Evolutionary conservation across 352 stramenopile species (phyloP), one percentile per base, ranked within the genome.

Genomic region (Pythium aquatile): DNA sequence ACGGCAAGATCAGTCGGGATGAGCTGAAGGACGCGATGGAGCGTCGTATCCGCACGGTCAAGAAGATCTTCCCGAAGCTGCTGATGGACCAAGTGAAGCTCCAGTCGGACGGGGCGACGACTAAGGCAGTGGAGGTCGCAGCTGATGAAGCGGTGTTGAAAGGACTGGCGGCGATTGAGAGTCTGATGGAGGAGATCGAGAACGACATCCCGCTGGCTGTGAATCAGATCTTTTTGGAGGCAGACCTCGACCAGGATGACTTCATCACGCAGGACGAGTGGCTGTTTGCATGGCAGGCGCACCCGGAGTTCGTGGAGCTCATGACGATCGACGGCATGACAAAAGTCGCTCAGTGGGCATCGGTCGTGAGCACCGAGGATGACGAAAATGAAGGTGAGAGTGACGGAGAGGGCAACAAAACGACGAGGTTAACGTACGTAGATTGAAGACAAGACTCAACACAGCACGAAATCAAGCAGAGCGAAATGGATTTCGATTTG

Each of bases 271-370:
- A 91, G 55, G 73, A 92, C 44, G 85, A 94, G 65, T 94, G 85
- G 85, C 66, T 93, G n/a, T 88, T 89, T 32, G 79, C 81, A 47
- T 91, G 83, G 83, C 83, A 90, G 54, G 63, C 78, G 2, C 85
- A 92, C 51, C 85, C 85, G 2, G 85, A 94, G 61, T 88, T 94
- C 32, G 83, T 94, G 6, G 85, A 94, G 64, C 70, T 94, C 47
- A 75, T 94, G 75, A 92, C 85, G 1, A 90, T 94, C 54, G 85
- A 94, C 52, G 85, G 83, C 16, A 90, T 94, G 83, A 89, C 89
- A 58, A 94, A 94, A 59, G 82, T 94, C 55, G 79, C 81, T 28
- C 81, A 91, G 56, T 90, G 83, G 83, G 83, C 83, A 11, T 87
- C 81, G 0, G 79, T 90, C 24, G 81, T 90, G 4, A 72, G 74